Evolutionary conservation across 1,139 yeast genomes (phyloP), one percentile per base, ranked within the genome.

Genomic region (Nakaseomyces uthaithaninus): DNA sequence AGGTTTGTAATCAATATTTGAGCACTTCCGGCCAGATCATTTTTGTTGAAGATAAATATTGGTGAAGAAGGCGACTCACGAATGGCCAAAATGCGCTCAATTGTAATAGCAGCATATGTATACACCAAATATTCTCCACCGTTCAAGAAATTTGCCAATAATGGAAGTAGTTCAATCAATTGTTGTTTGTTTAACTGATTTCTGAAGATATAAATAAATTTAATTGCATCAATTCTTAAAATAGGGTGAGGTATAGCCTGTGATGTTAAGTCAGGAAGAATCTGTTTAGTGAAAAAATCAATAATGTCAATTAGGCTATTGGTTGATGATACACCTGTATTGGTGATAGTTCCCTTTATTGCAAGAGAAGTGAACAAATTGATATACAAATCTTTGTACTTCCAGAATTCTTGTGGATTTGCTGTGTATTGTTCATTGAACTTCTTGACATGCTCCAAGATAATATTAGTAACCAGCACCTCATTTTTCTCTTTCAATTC

Each of bases 21-120:
- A 1, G 74, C 68, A 40, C 76, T 72, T 4, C 71, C 67, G 18
- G 74, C 71, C 27, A 93, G 68, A 61, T 93, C 98, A 7, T 60
- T 58, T 55, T 85, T 86, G 51, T 69, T 71, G 59, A 93, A 87
- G 45, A 91, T 68, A 27, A 74, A 60, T 39, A 64, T 71, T 43
- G 68, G 63, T 24, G 65, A 62, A 44, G 66, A 69, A 54, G 59
- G 65, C 54, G 67, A 73, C 55, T 74, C 72, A 45, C 94, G 78
- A 65, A 89, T 75, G 2, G 94, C 76, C 42, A 93, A 68, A 42
- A 93, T 77, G 52, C 86, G 80, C 57, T 93, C 98, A 46, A 91
- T 77, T 2, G 97, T 87, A 45, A 93, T 81, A 1, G 98, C 89
- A 2, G 97, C 78, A 57, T 89, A 93, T 0, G 98, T 89, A 62